These are phyloP conservation scores for Lentithecium fluviatile DNA, from an alignment of 495 filamentous ascomycete genomes.

Conservation along the genomic window DNA sequence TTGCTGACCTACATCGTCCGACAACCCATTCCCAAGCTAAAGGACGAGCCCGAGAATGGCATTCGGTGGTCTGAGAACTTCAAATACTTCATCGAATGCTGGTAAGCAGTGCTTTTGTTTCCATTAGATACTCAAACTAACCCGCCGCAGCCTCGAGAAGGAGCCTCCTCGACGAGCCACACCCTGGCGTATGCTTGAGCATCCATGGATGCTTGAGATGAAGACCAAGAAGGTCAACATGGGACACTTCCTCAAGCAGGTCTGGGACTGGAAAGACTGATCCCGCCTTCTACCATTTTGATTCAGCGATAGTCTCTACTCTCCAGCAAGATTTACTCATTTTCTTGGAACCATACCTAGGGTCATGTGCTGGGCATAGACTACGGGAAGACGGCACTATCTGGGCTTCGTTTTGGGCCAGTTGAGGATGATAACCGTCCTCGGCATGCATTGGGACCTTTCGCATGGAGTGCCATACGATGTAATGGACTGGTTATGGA, in stretches of 20 bases:
- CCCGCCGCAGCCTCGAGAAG: conserved; percentile 75
- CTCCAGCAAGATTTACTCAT: conserved; percentile 18
- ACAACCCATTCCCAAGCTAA: conserved; percentile 92
- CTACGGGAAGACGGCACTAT: conserved; percentile 25
- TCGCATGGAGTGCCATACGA: not conserved
- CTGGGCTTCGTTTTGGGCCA: conserved; percentile 8
- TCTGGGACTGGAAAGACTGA: conserved; percentile 85
- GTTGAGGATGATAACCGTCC: conserved; percentile 1
- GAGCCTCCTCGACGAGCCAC: conserved; percentile 81
- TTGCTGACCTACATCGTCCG: conserved; percentile 94
- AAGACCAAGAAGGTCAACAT: conserved; percentile 94
- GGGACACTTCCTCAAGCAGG: conserved; percentile 82
- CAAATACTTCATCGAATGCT: conserved; percentile 99
- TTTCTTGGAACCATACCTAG: conserved; percentile 21
- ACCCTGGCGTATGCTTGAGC: conserved; percentile 98
- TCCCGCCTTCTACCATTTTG: not conserved
- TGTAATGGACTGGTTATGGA: not conserved
- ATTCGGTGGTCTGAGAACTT: conserved; percentile 95
- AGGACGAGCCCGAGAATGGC: conserved; percentile 77
- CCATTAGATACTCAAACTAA: conserved; percentile 26
- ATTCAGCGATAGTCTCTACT: conserved; percentile 10
- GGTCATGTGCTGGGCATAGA: conserved; percentile 37
- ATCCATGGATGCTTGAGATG: conserved; percentile 98
- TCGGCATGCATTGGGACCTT: conserved; percentile 16
- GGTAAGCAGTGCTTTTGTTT: conserved; percentile 61